Evolutionary conservation across 495 filamentous ascomycete genomes (phyloP), one percentile per base, ranked within the genome.

Genomic region (Tuber indicum): DNA sequence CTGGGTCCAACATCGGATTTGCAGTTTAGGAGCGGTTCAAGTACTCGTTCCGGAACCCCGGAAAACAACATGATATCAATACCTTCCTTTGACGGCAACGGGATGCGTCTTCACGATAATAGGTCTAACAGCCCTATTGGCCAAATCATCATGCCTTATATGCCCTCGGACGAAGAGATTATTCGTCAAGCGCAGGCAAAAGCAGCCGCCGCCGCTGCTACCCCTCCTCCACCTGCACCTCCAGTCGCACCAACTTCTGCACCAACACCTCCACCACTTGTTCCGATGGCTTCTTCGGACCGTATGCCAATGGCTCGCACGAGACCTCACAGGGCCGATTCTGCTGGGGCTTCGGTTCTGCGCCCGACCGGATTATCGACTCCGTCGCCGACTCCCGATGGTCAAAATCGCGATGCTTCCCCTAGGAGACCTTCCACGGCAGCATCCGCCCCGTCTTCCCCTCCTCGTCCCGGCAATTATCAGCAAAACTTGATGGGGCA

Each of bases 31-130:
- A 80, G 77, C 9, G 74, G 78, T 9, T 74, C 74, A 41, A 80
- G 77, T 10, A 80, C 77, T 45, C 73, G 78, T 19, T 76, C 73
- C 3, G 79, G 71, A 9, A 80, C 78, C 42, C 78, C 78, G 23
- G 78, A 80, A 70, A 75, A 80, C 45, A 80, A 80, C 43, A 77
- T 83, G 76, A 83, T 83, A 66, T 82, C 81, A 16, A 83, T 83
- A 42, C 81, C 81, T 2, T 76, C 78, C 21, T 82, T 83, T 47
- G 81, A 83, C 71, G 81, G 82, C 58, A 73, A 83, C 17, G 81
- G 81, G 4, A 78, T 80, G 2, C 78, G 81, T 19, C 72, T 79
- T 1, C 76, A 73, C 6, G 80, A 82, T 62, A 78, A 82, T 46
- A 72, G 66, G 39, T 36, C 72, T 49, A 44, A 45, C 41, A 77